Conservation (phyloP, 495 filamentous ascomycete genomes). For the Neurospora sp. region DNA sequence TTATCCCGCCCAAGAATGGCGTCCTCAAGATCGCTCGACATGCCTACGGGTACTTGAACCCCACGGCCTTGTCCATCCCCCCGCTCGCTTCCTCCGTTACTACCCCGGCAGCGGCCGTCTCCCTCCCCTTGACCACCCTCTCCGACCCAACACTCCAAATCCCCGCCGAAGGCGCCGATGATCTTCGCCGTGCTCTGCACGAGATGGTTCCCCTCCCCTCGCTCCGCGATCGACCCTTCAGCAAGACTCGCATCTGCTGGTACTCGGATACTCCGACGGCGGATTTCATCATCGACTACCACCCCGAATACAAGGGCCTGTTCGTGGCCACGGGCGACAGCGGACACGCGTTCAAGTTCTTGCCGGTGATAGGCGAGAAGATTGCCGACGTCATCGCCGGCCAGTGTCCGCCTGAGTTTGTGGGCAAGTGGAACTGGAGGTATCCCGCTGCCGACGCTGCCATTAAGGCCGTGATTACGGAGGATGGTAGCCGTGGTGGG, state of each 20-base stretch:
- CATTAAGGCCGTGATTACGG: slow-evolving; percentile 27
- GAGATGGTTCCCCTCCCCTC: slow-evolving; percentile 48
- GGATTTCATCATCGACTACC: slow-evolving; percentile 73
- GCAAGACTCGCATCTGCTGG: slow-evolving; percentile 72
- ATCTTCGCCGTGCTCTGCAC: slow-evolving; percentile 50
- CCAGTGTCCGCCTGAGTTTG: slow-evolving; percentile 45
- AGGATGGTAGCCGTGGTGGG: slow-evolving; percentile 61
- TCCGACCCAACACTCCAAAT: slow-evolving; percentile 34
- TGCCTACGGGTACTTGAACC: slow-evolving; percentile 73
- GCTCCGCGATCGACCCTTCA: slow-evolving; percentile 54
- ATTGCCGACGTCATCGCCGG: slow-evolving; percentile 59
- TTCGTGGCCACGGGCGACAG: slow-evolving; percentile 80
- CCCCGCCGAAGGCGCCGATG: slow-evolving; percentile 49
- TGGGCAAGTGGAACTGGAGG: slow-evolving; percentile 62
- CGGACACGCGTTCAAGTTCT: slow-evolving; percentile 83
- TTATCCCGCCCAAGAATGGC: slow-evolving; percentile 63
- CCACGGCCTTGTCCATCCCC: slow-evolving; percentile 29
- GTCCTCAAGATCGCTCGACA: slow-evolving; percentile 78
- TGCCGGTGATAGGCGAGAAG: slow-evolving; percentile 74
- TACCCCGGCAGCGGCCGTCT: slow-evolving; percentile 18
- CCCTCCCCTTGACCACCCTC: slow-evolving; percentile 37
- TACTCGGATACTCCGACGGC: slow-evolving; percentile 75
- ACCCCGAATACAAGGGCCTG: slow-evolving; percentile 54
- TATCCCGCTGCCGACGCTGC: slow-evolving; percentile 11
- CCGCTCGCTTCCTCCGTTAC: slow-evolving; percentile 31